Conservation (phyloP, 441 rosid species). For the Populus hybrid region DNA sequence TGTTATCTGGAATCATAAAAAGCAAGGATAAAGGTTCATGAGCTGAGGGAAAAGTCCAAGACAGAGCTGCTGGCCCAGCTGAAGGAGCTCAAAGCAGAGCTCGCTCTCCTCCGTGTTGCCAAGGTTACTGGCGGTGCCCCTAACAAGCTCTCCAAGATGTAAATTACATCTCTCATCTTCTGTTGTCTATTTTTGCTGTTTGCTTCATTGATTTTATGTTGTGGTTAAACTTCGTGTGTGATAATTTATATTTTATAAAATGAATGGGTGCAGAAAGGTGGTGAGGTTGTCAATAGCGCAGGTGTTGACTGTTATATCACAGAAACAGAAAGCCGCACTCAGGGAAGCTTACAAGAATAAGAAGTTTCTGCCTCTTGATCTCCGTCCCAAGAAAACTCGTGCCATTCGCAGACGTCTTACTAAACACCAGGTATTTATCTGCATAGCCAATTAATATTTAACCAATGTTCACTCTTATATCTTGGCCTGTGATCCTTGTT, state of each 20-base stretch:
- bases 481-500: too few relatives aligned
- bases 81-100: conserved; percentile 86
- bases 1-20: too few relatives aligned
- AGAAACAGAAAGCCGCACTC: conserved; percentile 78
- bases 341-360: conserved; percentile 87
- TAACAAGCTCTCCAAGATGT: conserved; percentile 97
- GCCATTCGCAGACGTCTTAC: conserved; percentile 83
- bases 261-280: conserved; percentile 61
- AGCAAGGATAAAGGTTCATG: conserved; percentile 97
- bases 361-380: conserved; percentile 82
- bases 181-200: neutral
- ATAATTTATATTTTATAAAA: neutral
- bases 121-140: conserved; percentile 98
- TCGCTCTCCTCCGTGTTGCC: conserved; percentile 92
- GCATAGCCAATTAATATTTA: neutral
- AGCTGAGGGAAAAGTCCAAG: conserved; percentile 81
- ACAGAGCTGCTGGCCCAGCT: conserved; percentile 60
- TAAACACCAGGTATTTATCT: conserved; percentile 58
- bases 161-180: neutral
- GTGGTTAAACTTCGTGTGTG: neutral
- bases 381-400: conserved; percentile 93
- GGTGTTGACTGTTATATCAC: conserved; percentile 84
- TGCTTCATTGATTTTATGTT: neutral
- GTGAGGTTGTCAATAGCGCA: conserved; percentile 84
- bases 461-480: neutral